Evolutionary conservation across 2,329 filamentous ascomycete genomes (phyloP), one percentile per base, ranked within the genome.

Genomic region (Aureobasidium sp.): DNA sequence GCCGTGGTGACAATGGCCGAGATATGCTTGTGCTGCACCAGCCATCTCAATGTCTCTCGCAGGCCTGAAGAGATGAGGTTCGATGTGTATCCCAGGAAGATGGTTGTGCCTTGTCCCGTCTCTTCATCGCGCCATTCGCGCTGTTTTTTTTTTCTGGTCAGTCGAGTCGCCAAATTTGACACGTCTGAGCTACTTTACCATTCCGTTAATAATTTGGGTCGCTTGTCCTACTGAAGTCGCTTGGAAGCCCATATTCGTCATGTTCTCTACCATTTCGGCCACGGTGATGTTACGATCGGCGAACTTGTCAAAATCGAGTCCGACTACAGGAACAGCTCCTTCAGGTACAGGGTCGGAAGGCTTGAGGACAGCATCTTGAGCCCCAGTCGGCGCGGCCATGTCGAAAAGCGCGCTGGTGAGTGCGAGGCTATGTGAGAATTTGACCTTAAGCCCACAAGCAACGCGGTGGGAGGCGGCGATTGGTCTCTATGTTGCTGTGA

Each of bases 21-120:
- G 58, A 98, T 84, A 67, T 97, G 90, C 58, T 84, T 85, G 73
- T 98, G 90, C 72, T 97, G 81, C 39, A 94, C 90, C 1, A 98
- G 81, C 74, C 90, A 98, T 54, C 93, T 87, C 59, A 98, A 76
- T 30, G 90, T 90, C 60, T 95, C 90, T 51, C 93, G 83, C 25
- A 98, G 80, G 7, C 93, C 93, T 3, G 91, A 98, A 0, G 93
- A 97, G 64, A 98, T 96, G 62, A 98, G 79, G 68, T 98, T 98
- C 47, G 89, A 95, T 8, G 93, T 98, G 73, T 96, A 98, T 54
- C 93, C 93, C 7, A 98, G 81, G 71, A 98, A 97, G 62, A 98
- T 91, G 56, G 93, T 97, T 16, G 93, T 93, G 63, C 80, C 80
- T 22, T 86, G 82, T 12, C 81, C 81, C 1, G 87, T 87, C 64